Evolutionary conservation across 169 alveolate genomes (phyloP).

Genomic region (Cryptosporidium ryanae): DNA sequence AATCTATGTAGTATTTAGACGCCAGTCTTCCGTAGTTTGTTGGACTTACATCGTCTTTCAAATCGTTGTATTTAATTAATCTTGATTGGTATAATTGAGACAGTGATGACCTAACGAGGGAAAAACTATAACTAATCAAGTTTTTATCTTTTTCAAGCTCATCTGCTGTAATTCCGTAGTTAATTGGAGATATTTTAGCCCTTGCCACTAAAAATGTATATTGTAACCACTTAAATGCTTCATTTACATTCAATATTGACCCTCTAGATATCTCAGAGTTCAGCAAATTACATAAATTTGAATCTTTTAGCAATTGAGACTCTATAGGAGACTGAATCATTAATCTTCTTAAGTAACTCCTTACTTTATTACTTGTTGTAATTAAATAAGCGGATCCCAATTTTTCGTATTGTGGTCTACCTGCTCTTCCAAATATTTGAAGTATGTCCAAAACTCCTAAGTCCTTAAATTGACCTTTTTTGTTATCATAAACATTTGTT

Average conservation of each 20-base stretch:
- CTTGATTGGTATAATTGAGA: slow-evolving; percentile 46
- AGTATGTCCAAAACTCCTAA: slow-evolving; percentile 96
- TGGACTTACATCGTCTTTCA: slow-evolving; percentile 81
- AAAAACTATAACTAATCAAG: slow-evolving; percentile 79
- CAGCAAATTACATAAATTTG: slow-evolving; percentile 92
- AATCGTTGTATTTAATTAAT: slow-evolving; percentile 83
- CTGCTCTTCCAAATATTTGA: slow-evolving; percentile 99
- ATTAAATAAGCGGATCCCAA: slow-evolving; percentile 98
- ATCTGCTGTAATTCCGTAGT: slow-evolving; percentile 80
- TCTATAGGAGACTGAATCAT: slow-evolving; percentile 98
- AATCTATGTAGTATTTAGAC: slow-evolving; percentile 88
- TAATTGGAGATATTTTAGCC: slow-evolving; percentile 82
- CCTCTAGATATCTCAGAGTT: slow-evolving; percentile 97
- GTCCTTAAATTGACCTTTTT: slow-evolving; percentile 96
- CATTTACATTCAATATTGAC: slow-evolving; percentile 91
- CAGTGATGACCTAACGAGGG: slow-evolving; percentile 77
- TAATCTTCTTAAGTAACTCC: slow-evolving; percentile 93
- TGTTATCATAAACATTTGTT: slow-evolving; percentile 98
- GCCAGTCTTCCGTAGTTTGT: slow-evolving; percentile 92
- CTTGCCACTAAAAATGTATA: slow-evolving; percentile 92
- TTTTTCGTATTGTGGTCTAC: slow-evolving; percentile 98
- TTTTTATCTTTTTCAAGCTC: slow-evolving; percentile 79
- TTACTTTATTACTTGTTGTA: slow-evolving; percentile 94
- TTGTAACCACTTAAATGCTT: slow-evolving; percentile 97
- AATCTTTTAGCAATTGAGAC: slow-evolving; percentile 89